These are phyloP conservation scores for Ascochyta rabiei DNA, from an alignment of 2,329 filamentous ascomycete species.

Conservation along the genomic window DNA sequence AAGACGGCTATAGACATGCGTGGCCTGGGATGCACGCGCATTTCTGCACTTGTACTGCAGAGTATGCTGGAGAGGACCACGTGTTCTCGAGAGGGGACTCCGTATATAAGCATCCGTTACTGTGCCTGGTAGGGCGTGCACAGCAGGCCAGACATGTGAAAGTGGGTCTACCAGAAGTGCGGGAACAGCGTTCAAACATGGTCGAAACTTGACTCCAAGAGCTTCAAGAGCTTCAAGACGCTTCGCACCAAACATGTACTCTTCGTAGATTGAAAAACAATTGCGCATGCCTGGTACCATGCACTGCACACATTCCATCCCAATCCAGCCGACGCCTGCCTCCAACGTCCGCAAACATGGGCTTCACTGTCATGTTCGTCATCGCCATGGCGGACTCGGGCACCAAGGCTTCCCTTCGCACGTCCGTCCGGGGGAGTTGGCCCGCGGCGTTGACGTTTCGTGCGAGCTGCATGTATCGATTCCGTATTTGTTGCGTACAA, in stretches of 20 bases:
- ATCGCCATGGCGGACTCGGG: conserved; percentile 13
- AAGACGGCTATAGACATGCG: conserved; percentile 34
- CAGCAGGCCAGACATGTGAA: conserved; percentile 2
- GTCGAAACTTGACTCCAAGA: neutral
- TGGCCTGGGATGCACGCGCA: conserved; percentile 33
- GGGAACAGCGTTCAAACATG: neutral
- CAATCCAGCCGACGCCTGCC: no score
- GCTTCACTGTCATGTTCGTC: conserved; percentile 7
- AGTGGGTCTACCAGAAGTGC: conserved; percentile 7
- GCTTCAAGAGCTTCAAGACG: neutral
- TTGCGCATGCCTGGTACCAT: neutral
- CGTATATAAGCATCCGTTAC: no score
- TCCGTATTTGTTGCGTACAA: neutral
- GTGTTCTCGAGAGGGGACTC: no score
- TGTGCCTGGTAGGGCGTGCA: neutral
- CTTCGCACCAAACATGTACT: no score
- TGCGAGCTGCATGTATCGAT: neutral
- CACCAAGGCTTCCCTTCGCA: conserved; percentile 8
- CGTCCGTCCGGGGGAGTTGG: neutral
- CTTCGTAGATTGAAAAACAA: neutral
- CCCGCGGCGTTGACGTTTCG: conserved; percentile 3
- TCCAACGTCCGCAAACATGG: no score
- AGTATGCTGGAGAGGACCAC: conserved; percentile 36
- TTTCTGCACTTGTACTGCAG: conserved; percentile 38
- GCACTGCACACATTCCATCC: neutral